These are phyloP conservation scores for Cystoisospora suis DNA, from an alignment of 169 alveolate genomes.

Conservation along the genomic window DNA sequence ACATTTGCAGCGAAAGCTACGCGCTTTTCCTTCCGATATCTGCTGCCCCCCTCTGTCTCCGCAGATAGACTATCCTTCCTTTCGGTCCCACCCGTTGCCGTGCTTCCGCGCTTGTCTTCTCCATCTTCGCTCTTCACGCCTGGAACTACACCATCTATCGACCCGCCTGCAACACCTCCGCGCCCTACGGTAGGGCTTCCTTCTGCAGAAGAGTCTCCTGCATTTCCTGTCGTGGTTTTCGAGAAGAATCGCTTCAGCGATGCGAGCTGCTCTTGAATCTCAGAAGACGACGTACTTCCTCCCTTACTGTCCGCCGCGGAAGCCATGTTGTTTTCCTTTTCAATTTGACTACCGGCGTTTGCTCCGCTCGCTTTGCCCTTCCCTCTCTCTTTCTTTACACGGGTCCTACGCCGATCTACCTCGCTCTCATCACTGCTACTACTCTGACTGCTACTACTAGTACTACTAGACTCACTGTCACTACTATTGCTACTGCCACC, in stretches of 20 bases:
- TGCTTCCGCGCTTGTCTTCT: neutral
- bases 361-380: neutral
- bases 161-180: neutral
- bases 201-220: neutral
- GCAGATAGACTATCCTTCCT: neutral
- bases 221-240: neutral
- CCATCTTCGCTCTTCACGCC: neutral
- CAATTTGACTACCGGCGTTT: neutral
- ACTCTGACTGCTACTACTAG: neutral
- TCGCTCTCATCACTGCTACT: neutral
- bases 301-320: neutral
- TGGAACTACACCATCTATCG: neutral
- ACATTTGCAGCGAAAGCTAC: neutral
- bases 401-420: neutral
- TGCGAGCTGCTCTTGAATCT: conserved; percentile 17
- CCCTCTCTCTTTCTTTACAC: neutral
- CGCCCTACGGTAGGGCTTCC: neutral
- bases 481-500: neutral
- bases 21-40: neutral
- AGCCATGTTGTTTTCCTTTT: neutral
- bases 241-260: conserved; percentile 17
- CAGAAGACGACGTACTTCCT: neutral
- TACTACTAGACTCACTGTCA: neutral
- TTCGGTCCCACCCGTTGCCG: neutral
- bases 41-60: neutral